phyloP scores from a whole-genome alignment of 495 filamentous ascomycete genomes.

The Lophiostoma macrostomum region DNA sequence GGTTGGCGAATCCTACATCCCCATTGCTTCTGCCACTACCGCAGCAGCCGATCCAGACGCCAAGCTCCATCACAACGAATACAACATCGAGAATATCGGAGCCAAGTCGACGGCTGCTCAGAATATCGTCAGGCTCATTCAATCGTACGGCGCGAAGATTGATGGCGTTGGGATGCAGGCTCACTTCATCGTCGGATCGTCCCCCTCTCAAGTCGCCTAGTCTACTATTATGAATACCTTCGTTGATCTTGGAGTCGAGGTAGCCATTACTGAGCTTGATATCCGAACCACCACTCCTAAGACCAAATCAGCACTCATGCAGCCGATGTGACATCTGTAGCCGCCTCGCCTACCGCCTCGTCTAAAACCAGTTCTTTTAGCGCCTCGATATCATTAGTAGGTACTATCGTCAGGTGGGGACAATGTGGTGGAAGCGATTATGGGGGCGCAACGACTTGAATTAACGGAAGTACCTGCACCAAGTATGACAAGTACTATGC shows the following conservation, averaged over 20 bases:
- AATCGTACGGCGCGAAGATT: slow-evolving; percentile 54
- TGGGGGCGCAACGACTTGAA: slow-evolving; percentile 6
- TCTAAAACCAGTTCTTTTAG: slow-evolving; percentile 1
- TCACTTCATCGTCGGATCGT: slow-evolving; percentile 57
- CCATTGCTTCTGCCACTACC: slow-evolving; percentile 53
- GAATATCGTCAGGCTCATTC: slow-evolving; percentile 53
- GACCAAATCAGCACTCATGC: slow-evolving; percentile 5
- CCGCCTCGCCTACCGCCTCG: neutral
- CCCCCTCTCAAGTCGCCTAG: slow-evolving; percentile 40
- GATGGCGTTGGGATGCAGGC: slow-evolving; percentile 65
- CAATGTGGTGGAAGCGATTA: slow-evolving; percentile 13
- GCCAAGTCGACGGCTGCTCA: slow-evolving; percentile 48
- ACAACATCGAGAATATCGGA: slow-evolving; percentile 59
- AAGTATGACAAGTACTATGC: slow-evolving; percentile 14
- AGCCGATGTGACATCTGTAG: slow-evolving; percentile 11
- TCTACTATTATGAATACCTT: slow-evolving; percentile 21
- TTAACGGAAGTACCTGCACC: slow-evolving; percentile 13
- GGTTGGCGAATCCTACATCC: slow-evolving; percentile 46
- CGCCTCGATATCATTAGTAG: neutral
- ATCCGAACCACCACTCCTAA: slow-evolving; percentile 24
- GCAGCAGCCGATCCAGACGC: slow-evolving; percentile 53
- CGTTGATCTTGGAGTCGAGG: slow-evolving; percentile 24
- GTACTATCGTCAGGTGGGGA: slow-evolving; percentile 4
- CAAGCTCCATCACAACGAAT: slow-evolving; percentile 67
- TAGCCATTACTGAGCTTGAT: slow-evolving; percentile 29